Base-by-base conservation (phyloP, 495 filamentous ascomycete genomes). In the Mytilinidion resinicola region DNA sequence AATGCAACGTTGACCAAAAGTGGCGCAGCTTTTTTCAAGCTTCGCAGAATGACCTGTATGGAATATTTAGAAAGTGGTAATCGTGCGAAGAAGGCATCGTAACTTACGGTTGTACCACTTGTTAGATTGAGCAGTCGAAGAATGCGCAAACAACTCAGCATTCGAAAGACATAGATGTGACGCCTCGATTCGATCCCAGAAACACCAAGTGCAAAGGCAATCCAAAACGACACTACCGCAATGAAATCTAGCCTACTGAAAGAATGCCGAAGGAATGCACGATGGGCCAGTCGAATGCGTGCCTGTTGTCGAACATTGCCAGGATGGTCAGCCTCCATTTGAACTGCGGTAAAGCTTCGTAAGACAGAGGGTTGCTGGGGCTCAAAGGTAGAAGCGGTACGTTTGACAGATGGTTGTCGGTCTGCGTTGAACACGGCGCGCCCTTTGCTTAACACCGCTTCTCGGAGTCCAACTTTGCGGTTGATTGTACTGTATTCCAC, bases 241-340 rank as follows among this genome's bases (percentile, higher is more conserved):
- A 99, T 74, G 73, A 97, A 96, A 71, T 99, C 93, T 3, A 97
- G 78, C 55, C 93, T 82, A 70, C 96, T 97, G 75, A 97, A 97
- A 9, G 87, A 87, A 67, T 99, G 93, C 33, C 93, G 85, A 51
- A 99, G 77, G 70, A 96, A 97, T 4, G 93, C 93, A 55, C 93
- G 85, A 56, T 91, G 85, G 34, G 93, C 93, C 54, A 99, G 80
- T 52, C 91, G 82, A 55, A 85, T 73, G 51, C 92, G 87, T 67
- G 89, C 87, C 67, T 90, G 88, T 60, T 96, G 88, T 50, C 90
- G 80, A 53, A 85, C 77, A 55, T 89, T 83, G 42, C 82, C 81
- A 15, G 77, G 78, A 39, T 76, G 66, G 48, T 80, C 74, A 38
- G 76, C 72, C 14, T 77, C 66, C 37, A 72, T 77, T 69, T 89